phyloP scores from a whole-genome alignment of 2,329 filamentous ascomycete species.

The Alternaria rosae region DNA sequence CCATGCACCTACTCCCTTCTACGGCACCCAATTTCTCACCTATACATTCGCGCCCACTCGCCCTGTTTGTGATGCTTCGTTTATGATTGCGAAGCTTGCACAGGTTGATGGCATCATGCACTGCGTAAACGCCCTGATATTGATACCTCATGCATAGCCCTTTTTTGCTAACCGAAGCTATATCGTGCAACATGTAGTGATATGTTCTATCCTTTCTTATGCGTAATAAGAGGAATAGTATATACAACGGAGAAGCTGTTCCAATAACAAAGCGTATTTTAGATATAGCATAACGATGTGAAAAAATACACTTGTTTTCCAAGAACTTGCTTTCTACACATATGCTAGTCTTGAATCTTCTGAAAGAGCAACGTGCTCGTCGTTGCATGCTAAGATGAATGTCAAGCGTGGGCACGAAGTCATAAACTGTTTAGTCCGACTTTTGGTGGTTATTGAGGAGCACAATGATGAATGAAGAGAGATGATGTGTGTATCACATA shows the following conservation, averaged over 20 bases:
- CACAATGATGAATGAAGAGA: neutral
- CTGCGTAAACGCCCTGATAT: neutral
- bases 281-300: neutral
- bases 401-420: neutral
- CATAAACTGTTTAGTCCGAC: neutral
- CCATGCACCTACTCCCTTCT: neutral
- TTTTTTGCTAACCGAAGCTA: neutral
- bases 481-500: neutral
- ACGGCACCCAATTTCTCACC: neutral
- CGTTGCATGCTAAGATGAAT: neutral
- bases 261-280: neutral
- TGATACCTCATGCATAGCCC: neutral
- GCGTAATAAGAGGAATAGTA: neutral
- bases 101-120: neutral
- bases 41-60: neutral
- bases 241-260: neutral
- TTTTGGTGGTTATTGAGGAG: neutral
- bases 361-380: neutral
- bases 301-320: neutral
- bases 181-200: neutral
- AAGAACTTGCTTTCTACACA: neutral
- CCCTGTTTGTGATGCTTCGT: constrained; percentile 10
- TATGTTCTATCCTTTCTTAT: neutral
- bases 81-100: constrained; percentile 4
- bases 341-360: neutral